phyloP scores from a whole-genome alignment of 2,329 filamentous ascomycete species.

The Periglandula ipomoeae region DNA sequence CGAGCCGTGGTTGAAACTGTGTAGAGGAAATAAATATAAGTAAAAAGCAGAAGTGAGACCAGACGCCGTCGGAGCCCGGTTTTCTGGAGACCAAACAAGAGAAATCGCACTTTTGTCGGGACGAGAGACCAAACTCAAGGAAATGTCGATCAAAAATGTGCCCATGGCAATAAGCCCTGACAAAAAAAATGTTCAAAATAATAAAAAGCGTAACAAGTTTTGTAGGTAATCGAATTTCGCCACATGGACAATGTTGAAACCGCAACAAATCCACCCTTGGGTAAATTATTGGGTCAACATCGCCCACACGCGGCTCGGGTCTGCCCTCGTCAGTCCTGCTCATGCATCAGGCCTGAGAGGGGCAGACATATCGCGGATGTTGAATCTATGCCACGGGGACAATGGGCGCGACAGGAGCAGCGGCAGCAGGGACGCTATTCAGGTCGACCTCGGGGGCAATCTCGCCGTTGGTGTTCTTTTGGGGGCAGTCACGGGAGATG shows the following conservation, averaged over 20 bases:
- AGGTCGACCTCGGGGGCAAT: constrained; percentile 36
- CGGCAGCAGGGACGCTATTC: constrained; percentile 24
- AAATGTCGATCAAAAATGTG: constrained; percentile 14
- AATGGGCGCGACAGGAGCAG: constrained; percentile 36
- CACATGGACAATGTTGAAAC: neutral
- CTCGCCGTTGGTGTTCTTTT: constrained; percentile 53
- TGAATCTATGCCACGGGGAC: constrained; percentile 28
- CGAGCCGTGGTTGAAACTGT: neutral
- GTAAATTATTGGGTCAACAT: neutral
- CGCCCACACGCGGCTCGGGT: neutral
- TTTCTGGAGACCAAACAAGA: constrained; percentile 14
- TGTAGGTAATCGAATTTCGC: neutral
- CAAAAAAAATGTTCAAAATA: too few relatives aligned
- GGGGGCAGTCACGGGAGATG: constrained; percentile 88
- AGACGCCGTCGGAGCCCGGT: constrained; percentile 13
- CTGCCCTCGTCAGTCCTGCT: constrained; percentile 4
- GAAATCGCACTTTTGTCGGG: constrained; percentile 18
- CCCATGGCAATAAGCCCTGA: too few relatives aligned
- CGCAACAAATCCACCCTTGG: neutral
- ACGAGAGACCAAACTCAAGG: constrained; percentile 21
- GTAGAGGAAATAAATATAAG: neutral
- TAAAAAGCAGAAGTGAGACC: neutral
- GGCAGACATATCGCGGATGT: constrained; percentile 9
- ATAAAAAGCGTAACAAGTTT: neutral
- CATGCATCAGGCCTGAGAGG: neutral